phyloP scores from a whole-genome alignment of 2,329 filamentous ascomycete species.

The Fusarium compactum region DNA sequence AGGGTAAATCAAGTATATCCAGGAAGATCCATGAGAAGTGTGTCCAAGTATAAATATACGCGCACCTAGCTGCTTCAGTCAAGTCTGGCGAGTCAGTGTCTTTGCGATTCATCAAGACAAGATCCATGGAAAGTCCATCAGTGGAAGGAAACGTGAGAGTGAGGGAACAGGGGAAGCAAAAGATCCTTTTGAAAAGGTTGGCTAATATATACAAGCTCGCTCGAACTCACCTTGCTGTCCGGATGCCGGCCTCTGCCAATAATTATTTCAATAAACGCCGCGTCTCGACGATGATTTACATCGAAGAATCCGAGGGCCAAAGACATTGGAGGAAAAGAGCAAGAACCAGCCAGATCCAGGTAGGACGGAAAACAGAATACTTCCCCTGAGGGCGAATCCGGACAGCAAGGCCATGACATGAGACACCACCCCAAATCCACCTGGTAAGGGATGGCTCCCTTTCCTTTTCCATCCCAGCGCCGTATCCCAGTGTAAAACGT shows the following conservation, averaged over 20 bases:
- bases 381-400: constrained; percentile 49
- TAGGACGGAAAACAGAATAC: constrained; percentile 47
- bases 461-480: constrained; percentile 51
- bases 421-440: constrained; percentile 44
- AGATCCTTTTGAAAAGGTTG: constrained; percentile 57
- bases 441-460: constrained; percentile 39
- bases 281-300: constrained; percentile 41
- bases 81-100: constrained; percentile 45
- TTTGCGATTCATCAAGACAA: constrained; percentile 41
- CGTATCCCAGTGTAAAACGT: constrained; percentile 48
- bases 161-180: constrained; percentile 29
- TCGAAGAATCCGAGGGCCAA: constrained; percentile 45
- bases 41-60: constrained; percentile 16
- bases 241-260: constrained; percentile 54
- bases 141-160: constrained; percentile 26
- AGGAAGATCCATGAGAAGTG: constrained; percentile 13
- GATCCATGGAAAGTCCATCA: constrained; percentile 42
- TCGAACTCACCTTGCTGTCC: constrained; percentile 67
- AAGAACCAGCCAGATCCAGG: constrained; percentile 49
- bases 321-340: constrained; percentile 43
- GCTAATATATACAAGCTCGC: constrained; percentile 65
- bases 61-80: constrained; percentile 45
- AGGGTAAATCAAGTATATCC: constrained; percentile 23
- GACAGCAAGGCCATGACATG: constrained; percentile 51
- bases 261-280: constrained; percentile 47